Base-by-base conservation (phyloP, 352 stramenopile genomes). In the Hyaloperonospora brassicae region DNA sequence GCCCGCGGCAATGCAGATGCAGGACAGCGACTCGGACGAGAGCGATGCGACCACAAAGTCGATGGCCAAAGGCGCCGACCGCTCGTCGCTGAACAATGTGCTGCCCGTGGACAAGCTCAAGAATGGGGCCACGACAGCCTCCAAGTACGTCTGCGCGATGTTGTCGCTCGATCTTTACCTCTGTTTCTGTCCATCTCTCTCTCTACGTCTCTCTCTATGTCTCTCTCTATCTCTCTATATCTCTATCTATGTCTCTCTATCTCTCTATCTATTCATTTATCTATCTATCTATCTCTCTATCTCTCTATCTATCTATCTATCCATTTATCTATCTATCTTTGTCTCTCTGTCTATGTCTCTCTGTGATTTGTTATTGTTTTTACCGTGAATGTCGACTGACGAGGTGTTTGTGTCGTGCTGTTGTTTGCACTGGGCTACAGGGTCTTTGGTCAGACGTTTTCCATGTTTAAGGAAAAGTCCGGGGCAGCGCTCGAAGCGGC, bases 31-130 rank as follows among this genome's bases (percentile, higher is more conserved):
- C 47, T 84, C 70, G 46, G 73, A 75, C 25, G 70, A 75, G 25
- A 59, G 53, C 31, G 59, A 69, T 23, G 60, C 68, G 8, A 68
- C 57, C 67, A 81, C 39, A 5, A 5, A 49, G 59, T 62, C 51
- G 54, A 73, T 50, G 43, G 63, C 72, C 52, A 85, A 89, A 61
- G 48, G 57, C n/a, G 46, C 25, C 34, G 68, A 77, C 39, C 72
- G 75, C 44, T 72, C 83, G 8, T 92, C 84, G 1, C 42, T 94
- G 14, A 70, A 66, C 48, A 92, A 94, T 51, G 81, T 89, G 10
- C 60, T 94, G 22, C 84, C 84, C 0, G 79, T 94, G 23, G 84
- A 94, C 56, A 91, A 91, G 70, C 69, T 94, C 58, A 94, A 94
- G 77, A 94, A 94, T 57, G 84, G 84, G 47, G 84, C 84, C 5